Conservation (phyloP, 768 basidiomycete species). For the Boletus sensibilis region DNA sequence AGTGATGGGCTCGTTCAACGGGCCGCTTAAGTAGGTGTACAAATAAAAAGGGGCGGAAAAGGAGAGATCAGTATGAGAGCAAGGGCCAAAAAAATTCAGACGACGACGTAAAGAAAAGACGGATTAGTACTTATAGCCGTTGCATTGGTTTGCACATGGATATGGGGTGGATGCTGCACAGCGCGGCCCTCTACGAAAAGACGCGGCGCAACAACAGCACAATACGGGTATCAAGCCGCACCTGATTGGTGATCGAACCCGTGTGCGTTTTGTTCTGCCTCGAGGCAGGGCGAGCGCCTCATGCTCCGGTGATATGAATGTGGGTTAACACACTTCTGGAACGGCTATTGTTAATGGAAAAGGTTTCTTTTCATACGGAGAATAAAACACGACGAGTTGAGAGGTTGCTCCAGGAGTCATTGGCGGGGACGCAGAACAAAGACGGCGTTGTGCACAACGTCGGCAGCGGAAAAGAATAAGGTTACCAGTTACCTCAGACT, state of each 20-base stretch:
- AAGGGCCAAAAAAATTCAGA: neutral
- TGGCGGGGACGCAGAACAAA: no score
- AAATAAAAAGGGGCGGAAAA: conserved; percentile 5
- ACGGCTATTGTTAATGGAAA: neutral
- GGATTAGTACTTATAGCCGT: conserved; percentile 21
- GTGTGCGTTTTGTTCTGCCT: conserved; percentile 11
- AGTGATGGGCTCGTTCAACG: conserved; percentile 21
- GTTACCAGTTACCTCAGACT: no score
- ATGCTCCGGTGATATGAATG: conserved; percentile 7
- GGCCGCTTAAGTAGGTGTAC: conserved; percentile 9
- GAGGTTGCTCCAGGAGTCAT: neutral
- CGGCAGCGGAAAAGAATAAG: no score
- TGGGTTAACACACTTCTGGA: neutral
- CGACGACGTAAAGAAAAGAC: neutral
- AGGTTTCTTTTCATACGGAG: neutral
- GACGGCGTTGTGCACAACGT: no score
- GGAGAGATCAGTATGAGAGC: neutral
- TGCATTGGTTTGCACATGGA: conserved; percentile 13
- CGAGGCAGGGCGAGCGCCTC: conserved; percentile 15
- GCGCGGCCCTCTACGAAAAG: conserved; percentile 6
- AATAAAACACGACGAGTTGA: neutral
- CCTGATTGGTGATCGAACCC: conserved; percentile 4
- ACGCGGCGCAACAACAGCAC: neutral
- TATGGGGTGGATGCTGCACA: conserved; percentile 16
- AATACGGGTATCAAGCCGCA: neutral